Percentiles rank a stretch among this genome's conserved stretches.
Conservation (phyloP, 2,329 filamentous ascomycete genomes). For the Exophiala bonariae region DNA sequence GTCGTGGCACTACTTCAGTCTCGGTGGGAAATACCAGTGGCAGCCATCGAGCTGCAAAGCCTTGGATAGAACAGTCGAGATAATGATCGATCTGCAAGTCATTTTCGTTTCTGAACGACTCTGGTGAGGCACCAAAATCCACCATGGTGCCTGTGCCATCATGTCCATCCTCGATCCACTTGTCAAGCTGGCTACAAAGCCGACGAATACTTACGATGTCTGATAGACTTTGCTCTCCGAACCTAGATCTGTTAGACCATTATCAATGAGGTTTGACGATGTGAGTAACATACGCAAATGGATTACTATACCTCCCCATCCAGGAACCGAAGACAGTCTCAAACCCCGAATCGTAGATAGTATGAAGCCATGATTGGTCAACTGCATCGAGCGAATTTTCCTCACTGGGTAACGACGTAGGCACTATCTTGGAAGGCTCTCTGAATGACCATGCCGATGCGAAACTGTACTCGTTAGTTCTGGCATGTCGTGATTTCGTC, state of each 20-base stretch:
- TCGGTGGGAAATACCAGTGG: constrained; percentile 18
- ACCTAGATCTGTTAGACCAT: constrained; percentile 6
- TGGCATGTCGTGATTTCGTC: too few relatives aligned
- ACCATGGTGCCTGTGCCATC: constrained; percentile 2
- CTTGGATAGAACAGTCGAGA: constrained; percentile 29
- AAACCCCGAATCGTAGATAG: constrained; percentile 38
- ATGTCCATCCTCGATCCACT: constrained; percentile 35
- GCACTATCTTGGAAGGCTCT: constrained; percentile 5
- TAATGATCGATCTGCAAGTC: constrained; percentile 30
- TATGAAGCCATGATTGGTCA: constrained; percentile 24
- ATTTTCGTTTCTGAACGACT: constrained; percentile 14
- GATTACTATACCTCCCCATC: constrained; percentile 44
- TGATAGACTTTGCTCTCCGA: constrained; percentile 16
- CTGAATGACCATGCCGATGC: not conserved
- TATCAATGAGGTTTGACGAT: not conserved
- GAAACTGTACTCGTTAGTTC: too few relatives aligned
- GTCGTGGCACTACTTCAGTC: constrained; percentile 6
- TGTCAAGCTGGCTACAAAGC: constrained; percentile 21
- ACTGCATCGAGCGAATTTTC: constrained; percentile 1
- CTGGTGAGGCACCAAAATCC: constrained; percentile 10
- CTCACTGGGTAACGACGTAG: not conserved
- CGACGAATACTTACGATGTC: constrained; percentile 21
- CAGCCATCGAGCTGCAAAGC: constrained; percentile 34
- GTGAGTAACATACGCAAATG: constrained; percentile 39
- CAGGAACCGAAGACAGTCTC: constrained; percentile 45